phyloP scores from a whole-genome alignment of 2,329 filamentous ascomycete species.

The Cladophialophora psammophila region DNA sequence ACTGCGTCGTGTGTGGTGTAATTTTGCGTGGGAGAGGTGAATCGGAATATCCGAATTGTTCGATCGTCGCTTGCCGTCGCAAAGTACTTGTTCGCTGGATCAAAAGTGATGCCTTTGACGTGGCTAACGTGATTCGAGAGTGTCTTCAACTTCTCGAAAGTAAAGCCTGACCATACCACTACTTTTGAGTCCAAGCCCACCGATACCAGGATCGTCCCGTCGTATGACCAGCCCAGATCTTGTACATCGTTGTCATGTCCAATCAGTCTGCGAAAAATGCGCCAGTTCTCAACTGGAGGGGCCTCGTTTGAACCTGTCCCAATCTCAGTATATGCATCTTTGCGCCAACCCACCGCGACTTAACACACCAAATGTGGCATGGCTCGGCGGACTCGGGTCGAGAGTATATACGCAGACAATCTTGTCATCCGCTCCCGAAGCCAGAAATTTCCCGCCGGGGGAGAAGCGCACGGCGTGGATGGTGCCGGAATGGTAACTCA shows the following conservation, averaged over 20 bases:
- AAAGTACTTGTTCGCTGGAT: conserved; percentile 99
- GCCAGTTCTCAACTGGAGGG: conserved; percentile 96
- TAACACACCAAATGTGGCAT: conserved; percentile 77
- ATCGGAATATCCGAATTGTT: conserved; percentile 95
- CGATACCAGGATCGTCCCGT: conserved; percentile 93
- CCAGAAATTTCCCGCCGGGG: conserved; percentile 90
- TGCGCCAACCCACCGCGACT: conserved; percentile 7
- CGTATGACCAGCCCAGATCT: conserved; percentile 94
- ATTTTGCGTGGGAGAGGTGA: conserved; percentile 88
- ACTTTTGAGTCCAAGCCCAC: conserved; percentile 97
- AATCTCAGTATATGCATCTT: conserved; percentile 32
- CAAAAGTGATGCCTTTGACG: conserved; percentile 98
- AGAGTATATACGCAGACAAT: conserved; percentile 97
- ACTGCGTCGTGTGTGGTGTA: conserved; percentile 93
- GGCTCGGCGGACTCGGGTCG: conserved; percentile 79
- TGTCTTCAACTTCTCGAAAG: conserved; percentile 97
- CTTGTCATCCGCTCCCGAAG: conserved; percentile 97
- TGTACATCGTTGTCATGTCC: conserved; percentile 99
- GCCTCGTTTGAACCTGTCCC: conserved; percentile 78
- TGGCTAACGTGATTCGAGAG: conserved; percentile 93
- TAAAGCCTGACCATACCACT: conserved; percentile 97
- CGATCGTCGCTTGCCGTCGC: conserved; percentile 97
- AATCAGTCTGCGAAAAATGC: conserved; percentile 88
- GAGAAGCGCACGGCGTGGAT: conserved; percentile 98
- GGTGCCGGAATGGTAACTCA: conserved; percentile 97